phyloP scores from a whole-genome alignment of 2,329 filamentous ascomycete species.

The Xylogone sp. region DNA sequence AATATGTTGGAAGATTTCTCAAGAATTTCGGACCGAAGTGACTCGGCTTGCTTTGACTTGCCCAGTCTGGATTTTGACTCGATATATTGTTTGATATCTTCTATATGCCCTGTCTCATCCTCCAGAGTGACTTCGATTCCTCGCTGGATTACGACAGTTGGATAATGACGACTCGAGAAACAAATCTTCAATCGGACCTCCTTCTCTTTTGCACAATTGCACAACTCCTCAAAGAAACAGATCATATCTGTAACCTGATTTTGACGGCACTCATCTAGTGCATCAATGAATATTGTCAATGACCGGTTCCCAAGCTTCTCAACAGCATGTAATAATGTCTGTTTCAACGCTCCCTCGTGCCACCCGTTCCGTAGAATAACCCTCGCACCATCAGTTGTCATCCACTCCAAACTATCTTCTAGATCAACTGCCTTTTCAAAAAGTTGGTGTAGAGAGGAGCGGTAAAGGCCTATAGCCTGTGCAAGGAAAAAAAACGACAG shows the following conservation, averaged over 20 bases:
- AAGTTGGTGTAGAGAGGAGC: conserved; percentile 45
- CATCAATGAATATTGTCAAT: conserved; percentile 32
- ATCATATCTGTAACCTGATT: conserved; percentile 28
- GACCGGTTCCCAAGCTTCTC: conserved; percentile 18
- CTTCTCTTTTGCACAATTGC: conserved; percentile 7
- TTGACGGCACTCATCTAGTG: conserved; percentile 32
- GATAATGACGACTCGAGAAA: conserved; percentile 27
- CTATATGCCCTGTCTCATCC: conserved; percentile 16
- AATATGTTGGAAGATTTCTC: conserved; percentile 12
- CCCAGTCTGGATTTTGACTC: conserved; percentile 13
- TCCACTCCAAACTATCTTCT: conserved; percentile 21
- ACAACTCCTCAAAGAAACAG: conserved; percentile 23
- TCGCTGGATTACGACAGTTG: conserved; percentile 15
- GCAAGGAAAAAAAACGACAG: conserved; percentile 32
- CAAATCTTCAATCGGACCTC: conserved; percentile 12
- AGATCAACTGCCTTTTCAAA: conserved; percentile 32
- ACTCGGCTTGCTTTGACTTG: conserved; percentile 6
- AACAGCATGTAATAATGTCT: conserved; percentile 17
- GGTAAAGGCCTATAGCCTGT: conserved; percentile 41
- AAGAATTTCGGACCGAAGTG: conserved; percentile 8
- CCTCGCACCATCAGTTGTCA: conserved; percentile 17
- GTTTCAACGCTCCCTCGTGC: conserved; percentile 25
- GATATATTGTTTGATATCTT: conserved; percentile 20
- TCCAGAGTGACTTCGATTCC: conserved; percentile 16
- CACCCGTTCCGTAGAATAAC: conserved; percentile 19